These are phyloP conservation scores for Tolypocladium amazonense DNA, from an alignment of 2,329 filamentous ascomycete genomes.

Conservation along the genomic window DNA sequence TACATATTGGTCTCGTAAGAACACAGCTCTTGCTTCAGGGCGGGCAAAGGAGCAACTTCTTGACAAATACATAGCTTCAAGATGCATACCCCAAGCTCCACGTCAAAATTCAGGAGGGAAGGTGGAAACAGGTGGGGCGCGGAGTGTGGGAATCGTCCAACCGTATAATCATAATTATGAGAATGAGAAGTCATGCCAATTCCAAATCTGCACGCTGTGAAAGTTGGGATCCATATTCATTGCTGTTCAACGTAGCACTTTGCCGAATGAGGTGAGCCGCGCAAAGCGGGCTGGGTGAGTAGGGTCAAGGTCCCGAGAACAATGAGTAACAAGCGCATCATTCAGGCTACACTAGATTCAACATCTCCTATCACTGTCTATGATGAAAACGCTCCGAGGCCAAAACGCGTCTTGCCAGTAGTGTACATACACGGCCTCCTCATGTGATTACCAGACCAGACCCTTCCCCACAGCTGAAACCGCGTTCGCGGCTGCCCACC, in stretches of 20 bases:
- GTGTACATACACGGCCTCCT: conserved; percentile 35
- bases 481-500: background rate
- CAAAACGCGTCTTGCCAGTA: conserved; percentile 36
- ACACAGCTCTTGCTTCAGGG: background rate
- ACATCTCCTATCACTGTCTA: conserved; percentile 32
- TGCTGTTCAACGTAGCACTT: background rate
- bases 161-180: conserved; percentile 1
- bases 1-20: conserved; percentile 4
- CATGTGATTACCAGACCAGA: conserved; percentile 2
- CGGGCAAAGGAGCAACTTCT: background rate
- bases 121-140: background rate
- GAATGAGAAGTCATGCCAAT: background rate
- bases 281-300: no score
- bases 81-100: background rate
- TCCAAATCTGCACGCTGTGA: background rate
- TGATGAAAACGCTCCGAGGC: conserved; percentile 30
- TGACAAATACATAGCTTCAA: background rate
- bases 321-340: conserved; percentile 19
- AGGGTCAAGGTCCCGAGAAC: background rate
- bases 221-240: background rate
- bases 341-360: conserved; percentile 32
- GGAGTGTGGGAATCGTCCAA: background rate
- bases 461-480: background rate
- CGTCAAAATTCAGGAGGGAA: background rate
- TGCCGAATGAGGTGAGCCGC: background rate